Evolutionary conservation across 2,329 filamentous ascomycete species (phyloP).

Genomic region (Shiraia sp.): DNA sequence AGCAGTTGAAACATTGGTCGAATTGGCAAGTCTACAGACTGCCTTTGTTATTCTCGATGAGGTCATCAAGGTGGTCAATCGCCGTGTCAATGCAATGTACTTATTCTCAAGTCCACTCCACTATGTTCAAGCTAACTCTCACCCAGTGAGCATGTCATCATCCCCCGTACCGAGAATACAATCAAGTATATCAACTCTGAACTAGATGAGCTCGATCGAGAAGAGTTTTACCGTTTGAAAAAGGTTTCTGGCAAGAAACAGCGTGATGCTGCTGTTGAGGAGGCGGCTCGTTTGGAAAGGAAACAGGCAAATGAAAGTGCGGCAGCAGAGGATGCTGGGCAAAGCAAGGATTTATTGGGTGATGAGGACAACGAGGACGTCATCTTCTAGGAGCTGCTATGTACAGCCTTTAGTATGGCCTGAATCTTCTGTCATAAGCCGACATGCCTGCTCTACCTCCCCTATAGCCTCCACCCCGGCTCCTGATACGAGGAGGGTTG

Average conservation of each 20-base stretch:
- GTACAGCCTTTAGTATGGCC: not conserved
- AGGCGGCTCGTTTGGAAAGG: conserved; percentile 42
- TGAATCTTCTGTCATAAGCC: no score
- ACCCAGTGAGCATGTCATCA: conserved; percentile 84
- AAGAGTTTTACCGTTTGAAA: conserved; percentile 97
- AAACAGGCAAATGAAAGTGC: conserved; percentile 44
- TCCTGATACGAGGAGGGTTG: not conserved
- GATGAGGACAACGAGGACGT: conserved; percentile 81
- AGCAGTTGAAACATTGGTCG: conserved; percentile 93
- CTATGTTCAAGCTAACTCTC: conserved; percentile 20
- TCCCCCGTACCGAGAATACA: conserved; percentile 97
- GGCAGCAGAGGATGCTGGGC: conserved; percentile 40
- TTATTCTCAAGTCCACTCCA: conserved; percentile 34
- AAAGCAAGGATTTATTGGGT: conserved; percentile 68
- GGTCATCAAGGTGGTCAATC: conserved; percentile 98
- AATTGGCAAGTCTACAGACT: conserved; percentile 93
- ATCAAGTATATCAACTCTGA: conserved; percentile 99
- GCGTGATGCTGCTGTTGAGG: conserved; percentile 50
- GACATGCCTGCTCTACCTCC: no score
- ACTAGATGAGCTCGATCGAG: conserved; percentile 93
- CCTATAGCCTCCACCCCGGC: no score
- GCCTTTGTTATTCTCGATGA: conserved; percentile 98
- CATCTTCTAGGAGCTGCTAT: conserved; percentile 65
- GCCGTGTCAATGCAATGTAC: conserved; percentile 95
- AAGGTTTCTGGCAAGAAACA: conserved; percentile 80